phyloP scores from a whole-genome alignment of 2,329 filamentous ascomycete genomes.

The Sclerotinia nivalis region DNA sequence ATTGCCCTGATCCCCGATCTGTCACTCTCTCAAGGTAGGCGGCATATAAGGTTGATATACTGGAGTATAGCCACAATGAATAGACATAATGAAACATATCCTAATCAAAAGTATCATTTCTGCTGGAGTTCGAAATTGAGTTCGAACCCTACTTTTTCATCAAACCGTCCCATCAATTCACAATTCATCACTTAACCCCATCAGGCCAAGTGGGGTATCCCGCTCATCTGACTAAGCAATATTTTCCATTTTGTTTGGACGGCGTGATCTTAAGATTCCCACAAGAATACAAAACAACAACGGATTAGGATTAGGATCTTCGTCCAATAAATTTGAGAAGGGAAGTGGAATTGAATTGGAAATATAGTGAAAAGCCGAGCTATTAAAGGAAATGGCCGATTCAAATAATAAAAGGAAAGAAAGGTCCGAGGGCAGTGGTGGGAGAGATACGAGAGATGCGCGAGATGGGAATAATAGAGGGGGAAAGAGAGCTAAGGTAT shows the following conservation, averaged over 20 bases:
- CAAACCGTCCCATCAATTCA: neutral
- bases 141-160: neutral
- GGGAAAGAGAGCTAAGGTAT: slow-evolving; percentile 23
- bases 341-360: neutral
- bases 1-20: neutral
- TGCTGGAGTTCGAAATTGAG: too few relatives aligned
- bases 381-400: slow-evolving; percentile 4
- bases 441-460: slow-evolving; percentile 12
- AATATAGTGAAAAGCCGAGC: neutral
- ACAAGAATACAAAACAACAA: neutral
- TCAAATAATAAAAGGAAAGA: slow-evolving; percentile 27
- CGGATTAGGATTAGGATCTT: neutral
- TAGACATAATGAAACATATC: neutral
- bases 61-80: neutral
- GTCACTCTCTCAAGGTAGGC: neutral
- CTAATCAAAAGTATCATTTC: too few relatives aligned
- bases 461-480: slow-evolving; percentile 20
- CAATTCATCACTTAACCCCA: neutral
- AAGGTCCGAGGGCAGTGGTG: slow-evolving; percentile 20
- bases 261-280: neutral
- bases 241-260: slow-evolving; percentile 16
- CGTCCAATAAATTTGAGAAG: neutral
- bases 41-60: neutral
- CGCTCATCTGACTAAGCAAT: slow-evolving; percentile 9
- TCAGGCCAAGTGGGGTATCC: slow-evolving; percentile 11